Percentiles rank a stretch among this genome's conserved stretches.
These are phyloP conservation scores for Coniochaeta prunicola DNA, from an alignment of 2,329 filamentous ascomycete genomes.

Conservation along the genomic window DNA sequence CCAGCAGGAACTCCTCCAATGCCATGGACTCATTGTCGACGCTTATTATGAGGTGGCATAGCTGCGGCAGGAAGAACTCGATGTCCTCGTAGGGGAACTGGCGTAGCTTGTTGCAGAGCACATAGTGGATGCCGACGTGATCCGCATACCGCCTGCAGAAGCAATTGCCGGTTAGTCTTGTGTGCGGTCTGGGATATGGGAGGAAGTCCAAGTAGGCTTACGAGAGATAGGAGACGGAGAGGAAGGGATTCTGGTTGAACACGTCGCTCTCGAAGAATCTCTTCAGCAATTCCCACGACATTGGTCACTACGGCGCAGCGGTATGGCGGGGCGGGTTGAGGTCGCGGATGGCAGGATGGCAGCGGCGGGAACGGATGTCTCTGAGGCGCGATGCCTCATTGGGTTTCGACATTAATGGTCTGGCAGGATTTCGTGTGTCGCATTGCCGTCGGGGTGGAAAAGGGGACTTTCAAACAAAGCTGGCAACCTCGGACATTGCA, in stretches of 20 bases:
- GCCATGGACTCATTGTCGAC: constrained; percentile 90
- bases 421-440: constrained; percentile 14
- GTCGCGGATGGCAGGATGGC: constrained; percentile 19
- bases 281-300: constrained; percentile 80
- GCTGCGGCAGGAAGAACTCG: constrained; percentile 83
- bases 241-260: constrained; percentile 85
- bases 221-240: constrained; percentile 84
- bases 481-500: background rate
- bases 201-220: constrained; percentile 39
- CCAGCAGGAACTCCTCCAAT: constrained; percentile 78
- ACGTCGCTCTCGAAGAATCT: constrained; percentile 90
- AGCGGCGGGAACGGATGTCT: constrained; percentile 18
- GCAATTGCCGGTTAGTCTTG: background rate
- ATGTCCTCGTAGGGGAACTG: constrained; percentile 88
- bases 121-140: constrained; percentile 85
- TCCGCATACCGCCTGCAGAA: constrained; percentile 73
- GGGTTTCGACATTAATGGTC: constrained; percentile 22
- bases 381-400: constrained; percentile 28
- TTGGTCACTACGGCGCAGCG: background rate
- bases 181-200: constrained; percentile 4
- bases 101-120: constrained; percentile 80
- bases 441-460: constrained; percentile 15
- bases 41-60: constrained; percentile 83
- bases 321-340: constrained; percentile 14
- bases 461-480: background rate